Evolutionary conservation across 805 yeast species (phyloP).

Genomic region (Saturnispora mendoncae): DNA sequence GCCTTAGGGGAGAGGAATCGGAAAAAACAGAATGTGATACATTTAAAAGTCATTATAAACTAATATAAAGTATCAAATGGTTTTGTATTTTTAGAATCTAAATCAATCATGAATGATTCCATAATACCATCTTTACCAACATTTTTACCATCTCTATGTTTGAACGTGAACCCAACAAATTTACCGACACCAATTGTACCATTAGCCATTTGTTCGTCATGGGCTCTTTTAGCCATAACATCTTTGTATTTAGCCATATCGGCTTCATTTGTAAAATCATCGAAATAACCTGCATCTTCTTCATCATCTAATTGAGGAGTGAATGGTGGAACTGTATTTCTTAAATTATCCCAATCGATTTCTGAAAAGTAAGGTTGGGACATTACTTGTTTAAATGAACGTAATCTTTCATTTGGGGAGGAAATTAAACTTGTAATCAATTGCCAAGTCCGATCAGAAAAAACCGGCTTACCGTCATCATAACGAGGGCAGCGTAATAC

Average conservation of each 20-base stretch:
- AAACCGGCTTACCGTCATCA: conserved; percentile 83
- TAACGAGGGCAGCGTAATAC: conserved; percentile 84
- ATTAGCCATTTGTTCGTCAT: conserved; percentile 73
- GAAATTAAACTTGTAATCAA: conserved; percentile 73
- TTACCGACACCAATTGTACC: conserved; percentile 50
- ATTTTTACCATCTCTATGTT: conserved; percentile 52
- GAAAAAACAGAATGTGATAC: conserved; percentile 55
- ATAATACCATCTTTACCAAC: conserved; percentile 19
- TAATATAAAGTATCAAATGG: conserved; percentile 31
- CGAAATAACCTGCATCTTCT: conserved; percentile 97
- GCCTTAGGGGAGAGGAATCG: conserved; percentile 47
- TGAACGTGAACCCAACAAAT: conserved; percentile 92
- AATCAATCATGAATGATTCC: conserved; percentile 26
- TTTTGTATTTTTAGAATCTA: conserved; percentile 9
- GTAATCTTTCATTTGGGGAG: conserved; percentile 63
- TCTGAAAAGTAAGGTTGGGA: conserved; percentile 77
- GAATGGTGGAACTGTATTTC: conserved; percentile 80
- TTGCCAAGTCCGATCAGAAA: conserved; percentile 95
- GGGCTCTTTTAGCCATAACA: conserved; percentile 85
- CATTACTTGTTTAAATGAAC: conserved; percentile 73
- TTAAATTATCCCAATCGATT: conserved; percentile 64
- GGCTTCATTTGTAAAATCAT: conserved; percentile 91
- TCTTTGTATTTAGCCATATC: conserved; percentile 98
- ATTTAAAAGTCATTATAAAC: conserved; percentile 43
- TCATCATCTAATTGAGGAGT: conserved; percentile 95